A percentile compares a stretch with the other conserved stretches of the same genome.
Evolutionary conservation across 2,329 filamentous ascomycete genomes (phyloP).

Genomic region (Sporothrix curviconia): DNA sequence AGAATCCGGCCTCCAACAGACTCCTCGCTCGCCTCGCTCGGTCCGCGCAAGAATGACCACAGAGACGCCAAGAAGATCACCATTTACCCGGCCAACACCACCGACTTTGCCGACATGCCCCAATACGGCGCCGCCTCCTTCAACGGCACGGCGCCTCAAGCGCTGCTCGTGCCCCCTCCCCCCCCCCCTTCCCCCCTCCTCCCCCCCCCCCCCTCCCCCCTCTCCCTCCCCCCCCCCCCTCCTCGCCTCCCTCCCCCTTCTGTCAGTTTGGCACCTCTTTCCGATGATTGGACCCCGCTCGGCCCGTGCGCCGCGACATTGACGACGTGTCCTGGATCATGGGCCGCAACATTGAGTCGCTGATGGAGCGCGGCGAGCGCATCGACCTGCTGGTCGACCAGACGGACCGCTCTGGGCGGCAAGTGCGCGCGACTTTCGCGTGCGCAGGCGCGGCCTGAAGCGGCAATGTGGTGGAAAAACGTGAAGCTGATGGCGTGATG

Average conservation of each 20-base stretch:
- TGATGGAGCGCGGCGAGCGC: conserved; percentile 83
- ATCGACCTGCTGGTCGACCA: conserved; percentile 94
- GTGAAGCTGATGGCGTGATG: conserved; percentile 84
- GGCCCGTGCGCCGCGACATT: conserved; percentile 80
- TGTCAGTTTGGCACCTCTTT: conserved; percentile 75
- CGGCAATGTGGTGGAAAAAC: conserved; percentile 99
- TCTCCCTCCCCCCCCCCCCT: too few species aligned
- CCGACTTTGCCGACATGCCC: conserved; percentile 70
- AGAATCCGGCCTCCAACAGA: too few species aligned
- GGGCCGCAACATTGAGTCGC: conserved; percentile 88
- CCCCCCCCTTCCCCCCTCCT: too few species aligned
- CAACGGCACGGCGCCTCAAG: conserved; percentile 70
- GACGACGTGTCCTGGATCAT: conserved; percentile 89
- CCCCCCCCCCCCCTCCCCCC: too few species aligned
- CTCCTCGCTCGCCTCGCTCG: too few species aligned
- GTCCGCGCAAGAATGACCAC: too few species aligned
- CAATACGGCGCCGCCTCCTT: conserved; percentile 88
- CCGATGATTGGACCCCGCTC: conserved; percentile 74
- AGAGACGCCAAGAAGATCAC: too few species aligned
- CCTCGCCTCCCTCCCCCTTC: too few species aligned
- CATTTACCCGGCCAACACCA: conserved; percentile 53
- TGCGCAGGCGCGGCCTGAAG: conserved; percentile 78
- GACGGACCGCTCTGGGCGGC: conserved; percentile 83
- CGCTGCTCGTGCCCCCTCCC: conserved; percentile 72
- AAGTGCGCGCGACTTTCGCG: conserved; percentile 84